Percentiles rank a stretch among this genome's conserved stretches.
These are phyloP conservation scores for Fonsecaea pedrosoi DNA, from an alignment of 2,329 filamentous ascomycete species.

Conservation along the genomic window DNA sequence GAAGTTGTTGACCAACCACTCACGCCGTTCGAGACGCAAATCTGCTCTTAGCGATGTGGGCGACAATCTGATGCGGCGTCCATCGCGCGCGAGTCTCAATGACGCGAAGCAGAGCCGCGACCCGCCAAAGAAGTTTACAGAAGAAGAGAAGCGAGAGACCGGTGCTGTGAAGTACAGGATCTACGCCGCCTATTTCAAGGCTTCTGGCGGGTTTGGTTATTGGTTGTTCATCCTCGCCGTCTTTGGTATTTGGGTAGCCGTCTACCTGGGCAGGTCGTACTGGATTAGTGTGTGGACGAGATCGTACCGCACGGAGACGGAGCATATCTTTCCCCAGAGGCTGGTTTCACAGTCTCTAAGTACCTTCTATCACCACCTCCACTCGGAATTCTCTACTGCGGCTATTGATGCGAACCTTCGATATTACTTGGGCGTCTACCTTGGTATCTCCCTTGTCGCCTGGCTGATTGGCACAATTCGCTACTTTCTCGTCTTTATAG, in stretches of 20 bases:
- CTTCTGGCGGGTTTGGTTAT: slow-evolving; percentile 64
- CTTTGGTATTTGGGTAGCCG: slow-evolving; percentile 36
- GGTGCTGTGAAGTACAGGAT: slow-evolving; percentile 72
- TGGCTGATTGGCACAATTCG: slow-evolving; percentile 64
- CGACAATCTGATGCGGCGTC: slow-evolving; percentile 27
- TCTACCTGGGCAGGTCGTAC: slow-evolving; percentile 47
- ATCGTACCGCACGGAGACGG: slow-evolving; percentile 43
- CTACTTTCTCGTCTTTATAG: slow-evolving; percentile 68
- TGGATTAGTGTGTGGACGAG: slow-evolving; percentile 58
- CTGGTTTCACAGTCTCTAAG: slow-evolving; percentile 32
- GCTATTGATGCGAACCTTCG: slow-evolving; percentile 50
- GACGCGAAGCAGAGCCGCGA: slow-evolving; percentile 50
- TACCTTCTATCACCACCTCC: slow-evolving; percentile 32
- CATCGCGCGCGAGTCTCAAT: slow-evolving; percentile 32
- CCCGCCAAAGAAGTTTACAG: slow-evolving; percentile 71
- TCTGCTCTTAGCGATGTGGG: slow-evolving; percentile 29
- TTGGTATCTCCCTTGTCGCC: slow-evolving; percentile 63
- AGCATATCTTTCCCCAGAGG: slow-evolving; percentile 9
- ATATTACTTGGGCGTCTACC: slow-evolving; percentile 74
- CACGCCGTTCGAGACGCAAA: slow-evolving; percentile 32
- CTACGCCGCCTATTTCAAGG: slow-evolving; percentile 71
- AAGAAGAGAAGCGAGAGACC: slow-evolving; percentile 75
- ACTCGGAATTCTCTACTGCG: slow-evolving; percentile 23
- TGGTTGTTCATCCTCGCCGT: slow-evolving; percentile 36
- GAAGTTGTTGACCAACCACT: slow-evolving; percentile 50